Percentiles rank a stretch among this genome's conserved stretches.
Evolutionary conservation across 768 basidiomycete species (phyloP).

Genomic region (Trametes punicea): DNA sequence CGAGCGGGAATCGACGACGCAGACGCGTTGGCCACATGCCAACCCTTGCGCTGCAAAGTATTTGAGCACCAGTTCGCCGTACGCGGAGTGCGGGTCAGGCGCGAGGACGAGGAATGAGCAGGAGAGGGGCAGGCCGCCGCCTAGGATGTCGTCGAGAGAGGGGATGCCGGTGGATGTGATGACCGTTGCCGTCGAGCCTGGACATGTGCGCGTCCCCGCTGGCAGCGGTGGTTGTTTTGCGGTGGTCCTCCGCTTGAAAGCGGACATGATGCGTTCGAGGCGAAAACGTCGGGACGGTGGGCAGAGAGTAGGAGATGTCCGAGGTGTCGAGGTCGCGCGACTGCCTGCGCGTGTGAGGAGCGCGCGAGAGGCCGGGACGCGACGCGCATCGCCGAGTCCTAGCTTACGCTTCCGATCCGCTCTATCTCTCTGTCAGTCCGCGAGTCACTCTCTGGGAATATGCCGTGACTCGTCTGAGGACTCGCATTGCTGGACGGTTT

Average conservation of each 20-base stretch:
- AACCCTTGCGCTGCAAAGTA: conserved; percentile 91
- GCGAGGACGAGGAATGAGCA: conserved; percentile 69
- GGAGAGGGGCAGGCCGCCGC: conserved; percentile 85
- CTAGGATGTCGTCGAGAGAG: conserved; percentile 92
- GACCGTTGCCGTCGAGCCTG: conserved; percentile 51
- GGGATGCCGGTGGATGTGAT: conserved; percentile 85
- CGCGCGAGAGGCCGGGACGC: not conserved
- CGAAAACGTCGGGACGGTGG: not conserved
- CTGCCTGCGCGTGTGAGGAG: not conserved
- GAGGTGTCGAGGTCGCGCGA: not conserved
- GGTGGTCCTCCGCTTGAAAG: conserved; percentile 69
- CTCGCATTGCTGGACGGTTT: not conserved
- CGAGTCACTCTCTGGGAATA: not conserved
- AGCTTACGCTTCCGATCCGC: not conserved
- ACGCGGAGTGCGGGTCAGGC: conserved; percentile 85
- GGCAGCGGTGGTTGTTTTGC: conserved; percentile 41
- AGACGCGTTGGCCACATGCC: conserved; percentile 62
- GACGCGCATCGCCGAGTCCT: not conserved
- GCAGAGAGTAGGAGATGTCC: not conserved
- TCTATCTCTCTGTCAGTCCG: not conserved
- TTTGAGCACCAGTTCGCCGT: conserved; percentile 79
- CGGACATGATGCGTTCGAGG: conserved; percentile 49
- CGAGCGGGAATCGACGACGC: conserved; percentile 60
- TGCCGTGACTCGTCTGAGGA: not conserved
- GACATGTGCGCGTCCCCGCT: conserved; percentile 56